These are phyloP conservation scores for Penicillium cinerascens DNA, from an alignment of 495 filamentous ascomycete species.

Conservation along the genomic window DNA sequence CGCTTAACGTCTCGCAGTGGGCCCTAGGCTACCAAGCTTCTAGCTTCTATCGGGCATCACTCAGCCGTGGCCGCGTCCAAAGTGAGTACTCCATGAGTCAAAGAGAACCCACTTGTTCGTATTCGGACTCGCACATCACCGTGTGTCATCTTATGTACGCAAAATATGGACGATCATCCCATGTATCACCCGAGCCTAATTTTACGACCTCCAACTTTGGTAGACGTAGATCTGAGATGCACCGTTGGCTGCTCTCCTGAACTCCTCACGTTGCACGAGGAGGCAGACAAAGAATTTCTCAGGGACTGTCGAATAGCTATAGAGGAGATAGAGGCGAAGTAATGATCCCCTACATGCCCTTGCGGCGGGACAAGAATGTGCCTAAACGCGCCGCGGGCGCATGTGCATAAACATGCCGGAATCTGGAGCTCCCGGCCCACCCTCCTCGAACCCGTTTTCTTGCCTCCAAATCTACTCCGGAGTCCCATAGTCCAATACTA, in stretches of 20 bases:
- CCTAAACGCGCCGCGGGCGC: not conserved
- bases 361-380: not conserved
- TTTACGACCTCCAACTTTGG: not conserved
- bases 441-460: not conserved
- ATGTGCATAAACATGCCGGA: conserved; percentile 4
- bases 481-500: not conserved
- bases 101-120: not conserved
- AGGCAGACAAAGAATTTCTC: not conserved
- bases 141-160: not conserved
- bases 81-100: not conserved
- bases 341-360: not conserved
- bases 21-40: not conserved
- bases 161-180: not conserved
- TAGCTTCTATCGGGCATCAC: not conserved
- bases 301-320: not conserved
- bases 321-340: not conserved
- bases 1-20: not conserved
- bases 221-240: not conserved
- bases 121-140: not conserved
- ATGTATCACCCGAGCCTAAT: not conserved
- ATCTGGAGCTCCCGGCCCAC: conserved; percentile 6
- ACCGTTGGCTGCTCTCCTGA: no score
- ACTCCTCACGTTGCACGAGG: not conserved
- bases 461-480: not conserved
- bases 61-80: not conserved